phyloP scores from a whole-genome alignment of 2,329 filamentous ascomycete genomes.

The Colletotrichum tofieldiae region DNA sequence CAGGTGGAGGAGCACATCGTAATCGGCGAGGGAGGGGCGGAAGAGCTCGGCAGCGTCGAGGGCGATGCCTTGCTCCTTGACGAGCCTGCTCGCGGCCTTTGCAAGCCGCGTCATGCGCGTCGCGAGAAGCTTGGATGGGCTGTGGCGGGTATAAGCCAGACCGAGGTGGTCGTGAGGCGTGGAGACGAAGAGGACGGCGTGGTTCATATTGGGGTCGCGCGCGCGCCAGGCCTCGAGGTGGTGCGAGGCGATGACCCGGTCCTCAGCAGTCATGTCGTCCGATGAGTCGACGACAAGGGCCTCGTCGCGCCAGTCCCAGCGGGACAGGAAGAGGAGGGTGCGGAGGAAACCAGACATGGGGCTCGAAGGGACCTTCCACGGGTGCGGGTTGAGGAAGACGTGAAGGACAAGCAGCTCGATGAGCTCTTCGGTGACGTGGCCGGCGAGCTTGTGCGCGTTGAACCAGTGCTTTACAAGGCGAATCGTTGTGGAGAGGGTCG shows the following conservation, averaged over 20 bases:
- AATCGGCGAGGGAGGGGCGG: conserved; percentile 80
- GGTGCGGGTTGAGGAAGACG: conserved; percentile 85
- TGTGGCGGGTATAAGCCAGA: conserved; percentile 81
- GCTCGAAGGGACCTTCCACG: conserved; percentile 85
- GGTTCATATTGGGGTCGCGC: conserved; percentile 91
- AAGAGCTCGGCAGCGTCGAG: conserved; percentile 78
- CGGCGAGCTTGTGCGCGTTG: conserved; percentile 82
- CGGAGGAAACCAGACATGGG: conserved; percentile 86
- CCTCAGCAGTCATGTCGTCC: conserved; percentile 73
- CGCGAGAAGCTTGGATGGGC: conserved; percentile 86
- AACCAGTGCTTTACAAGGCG: conserved; percentile 94
- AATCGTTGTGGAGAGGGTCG: conserved; percentile 85
- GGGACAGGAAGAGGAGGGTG: conserved; percentile 83
- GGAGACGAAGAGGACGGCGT: conserved; percentile 84
- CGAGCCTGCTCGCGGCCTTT: conserved; percentile 78
- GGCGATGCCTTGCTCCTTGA: conserved; percentile 67
- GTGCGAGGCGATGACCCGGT: conserved; percentile 75
- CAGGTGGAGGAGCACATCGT: conserved; percentile 88
- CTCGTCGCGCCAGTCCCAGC: conserved; percentile 93
- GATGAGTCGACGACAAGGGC: conserved; percentile 86
- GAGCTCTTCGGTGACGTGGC: conserved; percentile 84
- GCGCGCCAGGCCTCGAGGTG: conserved; percentile 89
- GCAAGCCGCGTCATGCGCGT: conserved; percentile 87
- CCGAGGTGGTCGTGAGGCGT: conserved; percentile 85
- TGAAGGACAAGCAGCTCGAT: conserved; percentile 87